phyloP scores from a whole-genome alignment of 441 rosid species.

The Gossypium trilobum region DNA sequence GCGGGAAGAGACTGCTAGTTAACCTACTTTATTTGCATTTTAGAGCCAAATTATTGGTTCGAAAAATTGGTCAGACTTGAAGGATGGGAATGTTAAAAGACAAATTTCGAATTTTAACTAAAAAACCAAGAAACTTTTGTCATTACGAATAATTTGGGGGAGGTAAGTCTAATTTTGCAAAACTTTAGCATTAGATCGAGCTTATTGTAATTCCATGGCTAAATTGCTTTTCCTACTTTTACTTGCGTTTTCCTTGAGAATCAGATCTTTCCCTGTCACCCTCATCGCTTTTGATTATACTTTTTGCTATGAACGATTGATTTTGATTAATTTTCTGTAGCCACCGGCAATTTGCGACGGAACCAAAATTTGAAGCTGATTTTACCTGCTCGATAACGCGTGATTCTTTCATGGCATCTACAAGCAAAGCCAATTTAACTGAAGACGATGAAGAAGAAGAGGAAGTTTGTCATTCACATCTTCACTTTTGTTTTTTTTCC shows the following conservation, averaged over 20 bases:
- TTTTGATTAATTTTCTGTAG: background rate
- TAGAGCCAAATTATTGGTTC: no score
- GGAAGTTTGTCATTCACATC: background rate
- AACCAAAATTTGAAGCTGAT: background rate
- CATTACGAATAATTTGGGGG: background rate
- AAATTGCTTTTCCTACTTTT: background rate
- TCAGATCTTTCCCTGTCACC: background rate
- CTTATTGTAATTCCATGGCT: background rate
- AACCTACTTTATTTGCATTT: no score
- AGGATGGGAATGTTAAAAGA: background rate
- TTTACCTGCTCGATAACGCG: background rate
- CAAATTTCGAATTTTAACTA: background rate
- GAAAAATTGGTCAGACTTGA: no score
- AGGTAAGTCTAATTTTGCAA: background rate
- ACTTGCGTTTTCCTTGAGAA: background rate
- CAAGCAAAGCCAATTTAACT: slow-evolving; percentile 35
- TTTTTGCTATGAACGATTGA: background rate
- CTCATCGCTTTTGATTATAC: background rate
- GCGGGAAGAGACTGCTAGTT: no score
- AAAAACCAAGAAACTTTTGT: background rate
- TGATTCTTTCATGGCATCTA: slow-evolving; percentile 52
- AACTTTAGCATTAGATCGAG: background rate
- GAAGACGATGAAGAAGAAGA: slow-evolving; percentile 32
- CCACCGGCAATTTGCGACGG: background rate
- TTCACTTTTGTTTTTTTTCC: background rate